Evolutionary conservation across 148 eudicot species (phyloP).

Genomic region (Selenicereus undatus): DNA sequence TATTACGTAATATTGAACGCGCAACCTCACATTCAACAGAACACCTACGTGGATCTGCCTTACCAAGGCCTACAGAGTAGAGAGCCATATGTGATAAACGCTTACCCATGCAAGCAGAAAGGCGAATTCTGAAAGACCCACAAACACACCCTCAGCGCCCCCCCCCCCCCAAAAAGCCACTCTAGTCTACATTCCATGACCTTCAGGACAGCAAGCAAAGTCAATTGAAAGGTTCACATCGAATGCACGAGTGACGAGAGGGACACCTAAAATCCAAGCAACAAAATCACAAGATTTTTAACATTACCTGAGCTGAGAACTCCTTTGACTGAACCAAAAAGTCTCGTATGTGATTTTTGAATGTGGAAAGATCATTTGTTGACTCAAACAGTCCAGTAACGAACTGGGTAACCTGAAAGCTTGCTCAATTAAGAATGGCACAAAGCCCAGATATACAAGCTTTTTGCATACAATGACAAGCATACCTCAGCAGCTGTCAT

Average conservation of each 20-base stretch:
- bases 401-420: constrained; percentile 77
- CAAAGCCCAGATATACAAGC: not conserved
- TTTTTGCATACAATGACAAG: not conserved
- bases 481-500: constrained; percentile 83
- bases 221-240: not conserved
- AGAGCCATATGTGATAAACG: no score
- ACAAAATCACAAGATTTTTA: not conserved
- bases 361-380: constrained; percentile 63
- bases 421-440: not conserved
- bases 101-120: no score
- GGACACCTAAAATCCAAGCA: constrained; percentile 5
- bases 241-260: not conserved
- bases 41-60: no score
- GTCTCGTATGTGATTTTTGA: constrained; percentile 92
- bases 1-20: not conserved
- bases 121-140: no score
- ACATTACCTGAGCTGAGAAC: constrained; percentile 88
- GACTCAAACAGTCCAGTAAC: constrained; percentile 87
- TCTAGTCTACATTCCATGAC: no score
- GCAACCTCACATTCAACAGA: no score
- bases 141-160: no score
- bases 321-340: constrained; percentile 97
- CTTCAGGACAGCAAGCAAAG: no score
- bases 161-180: no score
- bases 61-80: no score